Evolutionary conservation across 192 early-diverging fungal species (phyloP).

Genomic region (Linderina pennispora): DNA sequence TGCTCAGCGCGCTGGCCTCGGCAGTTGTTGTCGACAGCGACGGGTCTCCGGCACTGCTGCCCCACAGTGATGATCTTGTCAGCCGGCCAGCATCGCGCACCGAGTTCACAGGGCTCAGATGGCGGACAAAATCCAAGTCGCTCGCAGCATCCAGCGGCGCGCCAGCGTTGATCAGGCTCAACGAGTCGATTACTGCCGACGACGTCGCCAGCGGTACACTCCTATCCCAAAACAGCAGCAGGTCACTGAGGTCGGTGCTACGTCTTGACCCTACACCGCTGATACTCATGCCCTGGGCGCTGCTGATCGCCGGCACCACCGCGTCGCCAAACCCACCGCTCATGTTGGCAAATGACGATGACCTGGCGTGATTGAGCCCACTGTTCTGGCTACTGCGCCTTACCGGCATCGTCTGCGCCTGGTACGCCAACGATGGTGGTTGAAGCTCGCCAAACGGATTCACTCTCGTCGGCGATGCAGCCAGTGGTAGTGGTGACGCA

Average conservation of each 20-base stretch:
- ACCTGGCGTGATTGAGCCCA: neutral
- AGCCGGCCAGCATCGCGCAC: constrained; percentile 3
- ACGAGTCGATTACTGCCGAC: constrained; percentile 5
- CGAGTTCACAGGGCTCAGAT: neutral
- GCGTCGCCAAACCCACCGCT: neutral
- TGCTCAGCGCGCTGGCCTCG: constrained; percentile 44
- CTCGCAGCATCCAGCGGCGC: no score
- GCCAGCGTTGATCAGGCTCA: constrained; percentile 5
- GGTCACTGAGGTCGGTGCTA: constrained; percentile 22
- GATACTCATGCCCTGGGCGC: neutral
- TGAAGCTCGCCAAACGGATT: no score
- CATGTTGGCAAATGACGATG: constrained; percentile 4
- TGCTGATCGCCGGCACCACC: neutral
- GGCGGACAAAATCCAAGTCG: neutral
- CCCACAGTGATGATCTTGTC: constrained; percentile 9
- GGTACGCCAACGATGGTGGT: no score
- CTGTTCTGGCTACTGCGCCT: no score
- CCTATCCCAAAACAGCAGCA: constrained; percentile 13
- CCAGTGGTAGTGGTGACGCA: no score
- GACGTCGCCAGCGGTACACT: constrained; percentile 1
- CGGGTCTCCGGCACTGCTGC: neutral
- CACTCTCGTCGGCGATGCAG: no score
- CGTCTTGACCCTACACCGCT: constrained; percentile 3
- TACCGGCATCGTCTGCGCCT: no score
- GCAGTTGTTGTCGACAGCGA: constrained; percentile 31